These are phyloP conservation scores for Stagonosporopsis vannaccii DNA, from an alignment of 2,329 filamentous ascomycete species.

Conservation along the genomic window DNA sequence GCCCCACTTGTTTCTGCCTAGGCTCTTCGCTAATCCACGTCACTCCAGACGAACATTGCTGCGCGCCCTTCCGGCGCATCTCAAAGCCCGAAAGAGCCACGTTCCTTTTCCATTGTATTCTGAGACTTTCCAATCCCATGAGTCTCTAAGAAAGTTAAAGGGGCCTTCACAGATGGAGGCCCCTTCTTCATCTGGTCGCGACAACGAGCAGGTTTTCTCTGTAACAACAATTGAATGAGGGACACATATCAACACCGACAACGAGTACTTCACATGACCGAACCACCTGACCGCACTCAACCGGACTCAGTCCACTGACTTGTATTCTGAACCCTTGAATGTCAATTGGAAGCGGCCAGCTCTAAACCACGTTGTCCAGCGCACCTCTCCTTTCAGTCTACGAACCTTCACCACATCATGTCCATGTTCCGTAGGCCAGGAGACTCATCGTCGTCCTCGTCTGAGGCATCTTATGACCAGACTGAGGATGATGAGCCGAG, in stretches of 20 bases:
- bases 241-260: conserved; percentile 19
- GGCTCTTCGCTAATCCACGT: conserved; percentile 27
- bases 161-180: conserved; percentile 36
- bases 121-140: conserved; percentile 24
- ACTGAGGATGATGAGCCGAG: conserved; percentile 30
- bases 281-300: neutral
- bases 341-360: neutral
- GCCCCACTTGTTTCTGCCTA: conserved; percentile 26
- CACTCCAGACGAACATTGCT: conserved; percentile 18
- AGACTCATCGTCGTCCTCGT: conserved; percentile 42
- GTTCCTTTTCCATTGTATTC: conserved; percentile 40
- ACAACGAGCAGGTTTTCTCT: conserved; percentile 32
- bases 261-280: neutral
- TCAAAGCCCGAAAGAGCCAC: conserved; percentile 16
- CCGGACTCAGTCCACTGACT: neutral
- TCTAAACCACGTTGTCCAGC: neutral
- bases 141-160: conserved; percentile 7
- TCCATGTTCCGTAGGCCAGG: conserved; percentile 47
- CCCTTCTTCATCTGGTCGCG: conserved; percentile 22
- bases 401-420: conserved; percentile 19
- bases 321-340: neutral
- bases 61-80: conserved; percentile 36
- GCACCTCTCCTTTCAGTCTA: neutral
- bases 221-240: conserved; percentile 27
- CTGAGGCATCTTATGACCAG: conserved; percentile 29